Conservation (phyloP, 2,329 filamentous ascomycete species). For the Daldinia eschscholtzii region DNA sequence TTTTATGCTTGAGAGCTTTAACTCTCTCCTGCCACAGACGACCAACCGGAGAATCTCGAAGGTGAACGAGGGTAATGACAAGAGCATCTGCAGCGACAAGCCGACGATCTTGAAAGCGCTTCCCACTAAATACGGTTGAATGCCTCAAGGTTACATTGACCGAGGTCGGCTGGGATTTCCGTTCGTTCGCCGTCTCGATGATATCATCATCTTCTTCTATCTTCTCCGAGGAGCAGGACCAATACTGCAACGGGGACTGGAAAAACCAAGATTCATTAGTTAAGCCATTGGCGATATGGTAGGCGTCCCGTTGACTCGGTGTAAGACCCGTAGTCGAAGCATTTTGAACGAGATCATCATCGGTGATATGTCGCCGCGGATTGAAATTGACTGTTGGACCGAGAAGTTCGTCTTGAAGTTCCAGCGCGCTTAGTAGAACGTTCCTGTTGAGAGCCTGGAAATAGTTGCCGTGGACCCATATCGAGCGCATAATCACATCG, state of each 20-base stretch:
- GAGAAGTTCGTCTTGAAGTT: constrained; percentile 77
- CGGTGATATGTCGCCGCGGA: constrained; percentile 56
- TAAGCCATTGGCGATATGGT: constrained; percentile 71
- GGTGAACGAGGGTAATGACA: constrained; percentile 81
- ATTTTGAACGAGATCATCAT: constrained; percentile 49
- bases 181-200: constrained; percentile 76
- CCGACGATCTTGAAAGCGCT: constrained; percentile 75
- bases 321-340: constrained; percentile 56
- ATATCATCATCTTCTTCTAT: constrained; percentile 73
- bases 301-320: constrained; percentile 63
- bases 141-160: constrained; percentile 81
- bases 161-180: constrained; percentile 71
- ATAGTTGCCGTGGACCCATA: constrained; percentile 85
- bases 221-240: constrained; percentile 73
- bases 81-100: constrained; percentile 81
- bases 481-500: constrained; percentile 84
- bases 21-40: constrained; percentile 74
- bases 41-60: constrained; percentile 72
- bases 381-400: constrained; percentile 70
- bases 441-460: constrained; percentile 79
- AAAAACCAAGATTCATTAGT: constrained; percentile 79
- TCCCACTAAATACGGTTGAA: constrained; percentile 86
- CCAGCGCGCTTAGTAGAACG: constrained; percentile 74
- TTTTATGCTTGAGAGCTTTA: constrained; percentile 62
- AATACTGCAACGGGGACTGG: constrained; percentile 86